Conservation (phyloP, 306 rosid species). For the Purshia tridentata region DNA sequence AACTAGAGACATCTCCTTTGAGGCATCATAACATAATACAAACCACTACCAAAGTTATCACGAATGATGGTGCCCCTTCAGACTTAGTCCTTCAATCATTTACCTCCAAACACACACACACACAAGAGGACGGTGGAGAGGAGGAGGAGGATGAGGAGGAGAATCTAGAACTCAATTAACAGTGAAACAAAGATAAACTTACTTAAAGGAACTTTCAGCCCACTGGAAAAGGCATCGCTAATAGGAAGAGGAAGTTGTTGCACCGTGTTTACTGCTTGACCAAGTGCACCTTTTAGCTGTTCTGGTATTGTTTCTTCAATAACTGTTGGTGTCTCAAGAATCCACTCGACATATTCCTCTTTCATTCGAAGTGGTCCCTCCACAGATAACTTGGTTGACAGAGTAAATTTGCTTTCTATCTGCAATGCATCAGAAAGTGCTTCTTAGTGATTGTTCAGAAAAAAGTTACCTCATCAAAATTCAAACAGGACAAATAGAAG, state of each 20-base stretch:
- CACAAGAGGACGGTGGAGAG: too few relatives aligned
- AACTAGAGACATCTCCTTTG: background rate
- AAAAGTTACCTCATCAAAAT: constrained; percentile 15
- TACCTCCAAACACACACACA: background rate
- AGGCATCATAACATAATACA: background rate
- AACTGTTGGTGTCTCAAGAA: constrained; percentile 68
- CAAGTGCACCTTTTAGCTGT: constrained; percentile 83
- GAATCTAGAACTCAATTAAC: background rate
- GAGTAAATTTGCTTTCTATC: constrained; percentile 69
- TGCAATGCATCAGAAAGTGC: constrained; percentile 32
- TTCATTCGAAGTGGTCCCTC: constrained; percentile 96
- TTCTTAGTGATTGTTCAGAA: constrained; percentile 21
- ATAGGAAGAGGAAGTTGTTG: constrained; percentile 85
- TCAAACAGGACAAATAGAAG: background rate
- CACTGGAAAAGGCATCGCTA: constrained; percentile 62
- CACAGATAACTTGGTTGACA: constrained; percentile 69
- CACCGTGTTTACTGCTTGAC: constrained; percentile 64
- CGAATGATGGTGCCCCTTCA: background rate
- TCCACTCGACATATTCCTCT: constrained; percentile 89
- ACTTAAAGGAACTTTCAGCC: constrained; percentile 81
- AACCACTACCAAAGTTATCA: background rate
- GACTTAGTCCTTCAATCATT: background rate
- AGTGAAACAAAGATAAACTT: background rate
- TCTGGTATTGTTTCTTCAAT: constrained; percentile 78
- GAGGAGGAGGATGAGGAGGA: too few relatives aligned